Percentiles rank a stretch among this genome's conserved stretches.
Conservation (phyloP, 2,329 filamentous ascomycete genomes). For the Chrysoporthe deuterocubensis region DNA sequence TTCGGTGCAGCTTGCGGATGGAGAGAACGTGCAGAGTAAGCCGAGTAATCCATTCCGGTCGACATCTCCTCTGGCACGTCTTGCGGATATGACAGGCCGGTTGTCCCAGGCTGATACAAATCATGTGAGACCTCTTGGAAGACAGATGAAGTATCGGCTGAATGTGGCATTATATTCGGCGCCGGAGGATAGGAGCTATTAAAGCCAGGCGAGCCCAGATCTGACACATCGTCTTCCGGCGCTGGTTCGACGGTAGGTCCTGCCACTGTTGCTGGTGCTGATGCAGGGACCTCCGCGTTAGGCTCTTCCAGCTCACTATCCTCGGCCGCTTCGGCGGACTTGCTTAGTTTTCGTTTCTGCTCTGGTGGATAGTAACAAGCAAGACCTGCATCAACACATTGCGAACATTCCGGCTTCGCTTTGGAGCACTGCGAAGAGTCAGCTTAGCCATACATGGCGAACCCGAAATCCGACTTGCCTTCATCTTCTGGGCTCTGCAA, state of each 20-base stretch:
- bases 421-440: constrained; percentile 37
- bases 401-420: constrained; percentile 39
- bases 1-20: constrained; percentile 12
- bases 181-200: constrained; percentile 31
- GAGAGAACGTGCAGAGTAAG: constrained; percentile 6
- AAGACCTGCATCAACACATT: constrained; percentile 32
- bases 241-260: neutral
- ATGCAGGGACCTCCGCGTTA: neutral
- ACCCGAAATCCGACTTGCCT: constrained; percentile 31
- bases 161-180: constrained; percentile 35
- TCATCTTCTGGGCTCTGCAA: constrained; percentile 37
- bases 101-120: constrained; percentile 38
- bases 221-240: constrained; percentile 26
- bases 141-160: constrained; percentile 28
- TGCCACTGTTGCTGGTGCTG: neutral
- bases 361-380: constrained; percentile 28
- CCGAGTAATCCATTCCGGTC: constrained; percentile 16
- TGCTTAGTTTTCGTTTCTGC: constrained; percentile 14
- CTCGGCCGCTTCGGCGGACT: constrained; percentile 14
- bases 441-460: neutral
- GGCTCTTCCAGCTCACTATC: constrained; percentile 8
- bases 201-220: constrained; percentile 28
- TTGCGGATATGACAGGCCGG: constrained; percentile 34
- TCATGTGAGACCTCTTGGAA: constrained; percentile 30
- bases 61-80: constrained; percentile 18